Evolutionary conservation across 1,139 yeast species (phyloP), one percentile per base, ranked within the genome.

Genomic region (Debaryomyces nepalensis): DNA sequence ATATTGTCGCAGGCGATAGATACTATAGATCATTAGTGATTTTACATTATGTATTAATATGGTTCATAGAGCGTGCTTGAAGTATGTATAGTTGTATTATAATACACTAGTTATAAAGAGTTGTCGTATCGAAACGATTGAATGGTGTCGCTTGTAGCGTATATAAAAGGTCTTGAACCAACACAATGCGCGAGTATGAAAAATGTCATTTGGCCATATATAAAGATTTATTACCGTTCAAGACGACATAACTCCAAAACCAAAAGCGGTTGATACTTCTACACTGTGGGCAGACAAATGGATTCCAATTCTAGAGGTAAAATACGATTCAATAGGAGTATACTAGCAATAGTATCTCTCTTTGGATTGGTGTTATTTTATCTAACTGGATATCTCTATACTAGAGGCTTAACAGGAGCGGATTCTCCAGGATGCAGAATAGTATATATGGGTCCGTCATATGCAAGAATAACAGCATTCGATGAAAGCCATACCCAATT

Each of bases 371-470:
- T 51, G 5, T 42, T 59, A 10, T 45, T 54, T 19, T 38, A 41
- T 8, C 33, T 53, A 11, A 58, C 56, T 8, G 51, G 57, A 4
- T 43, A 47, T 39, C 48, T 61, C 6, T 64, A 57, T 44, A 49
- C 59, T 27, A 49, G 51, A 26, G 48, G 54, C 20, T 47, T 53
- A 8, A 41, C 47, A 10, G 73, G 69, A 2, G 63, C 75, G 3
- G 77, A 73, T 46, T 43, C 55, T 7, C 62, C 70, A 14, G 59
- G 63, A 15, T 86, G 93, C 54, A 65, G 81, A 35, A 67, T 79
- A 40, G 82, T 85, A 5, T 80, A 73, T 59, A 86, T 86, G 93
- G 77, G 73, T 37, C 96, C 96, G 0, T 79, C 90, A 0, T 88
- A 87, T 55, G 89, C 90, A 8, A 70, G 82, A 51, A 75, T 90